phyloP scores from a whole-genome alignment of 2,329 filamentous ascomycete species.

The Verticillium albo-atrum region DNA sequence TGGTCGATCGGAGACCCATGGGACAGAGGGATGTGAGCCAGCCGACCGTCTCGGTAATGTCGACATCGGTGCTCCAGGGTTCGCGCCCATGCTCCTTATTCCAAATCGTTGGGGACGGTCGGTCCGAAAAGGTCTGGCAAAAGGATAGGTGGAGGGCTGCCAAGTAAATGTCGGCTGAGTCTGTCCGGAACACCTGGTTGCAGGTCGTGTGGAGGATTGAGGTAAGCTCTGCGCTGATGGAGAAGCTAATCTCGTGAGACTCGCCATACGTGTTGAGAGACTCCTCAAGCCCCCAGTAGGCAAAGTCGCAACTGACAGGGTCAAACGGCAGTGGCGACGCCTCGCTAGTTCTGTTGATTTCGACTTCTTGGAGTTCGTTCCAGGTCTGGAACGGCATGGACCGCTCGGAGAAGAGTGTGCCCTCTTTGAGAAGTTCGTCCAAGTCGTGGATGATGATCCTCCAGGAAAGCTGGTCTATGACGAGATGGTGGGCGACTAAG shows the following conservation, averaged over 20 bases:
- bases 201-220: conserved; percentile 35
- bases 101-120: conserved; percentile 47
- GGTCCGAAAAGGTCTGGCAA: conserved; percentile 48
- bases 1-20: conserved; percentile 32
- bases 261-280: conserved; percentile 41
- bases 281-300: conserved; percentile 43
- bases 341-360: conserved; percentile 23
- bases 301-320: conserved; percentile 31
- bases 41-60: conserved; percentile 53
- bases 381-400: conserved; percentile 46
- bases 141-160: conserved; percentile 53
- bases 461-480: conserved; percentile 48
- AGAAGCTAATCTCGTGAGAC: conserved; percentile 35
- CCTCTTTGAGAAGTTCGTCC: conserved; percentile 41
- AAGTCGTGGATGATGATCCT: conserved; percentile 44
- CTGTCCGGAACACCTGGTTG: conserved; percentile 44
- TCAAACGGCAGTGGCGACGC: conserved; percentile 30
- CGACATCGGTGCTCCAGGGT: conserved; percentile 37
- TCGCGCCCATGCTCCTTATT: conserved; percentile 47
- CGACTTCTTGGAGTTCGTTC: conserved; percentile 39
- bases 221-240: conserved; percentile 35
- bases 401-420: conserved; percentile 36
- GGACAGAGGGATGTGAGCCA: conserved; percentile 58
- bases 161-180: conserved; percentile 49
- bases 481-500: conserved; percentile 46